Percentiles rank a stretch among this genome's conserved stretches.
These are phyloP conservation scores for Bolboschoenoplectus hybrid DNA, from an alignment of 202 grass and related monocot genomes.

Conservation along the genomic window DNA sequence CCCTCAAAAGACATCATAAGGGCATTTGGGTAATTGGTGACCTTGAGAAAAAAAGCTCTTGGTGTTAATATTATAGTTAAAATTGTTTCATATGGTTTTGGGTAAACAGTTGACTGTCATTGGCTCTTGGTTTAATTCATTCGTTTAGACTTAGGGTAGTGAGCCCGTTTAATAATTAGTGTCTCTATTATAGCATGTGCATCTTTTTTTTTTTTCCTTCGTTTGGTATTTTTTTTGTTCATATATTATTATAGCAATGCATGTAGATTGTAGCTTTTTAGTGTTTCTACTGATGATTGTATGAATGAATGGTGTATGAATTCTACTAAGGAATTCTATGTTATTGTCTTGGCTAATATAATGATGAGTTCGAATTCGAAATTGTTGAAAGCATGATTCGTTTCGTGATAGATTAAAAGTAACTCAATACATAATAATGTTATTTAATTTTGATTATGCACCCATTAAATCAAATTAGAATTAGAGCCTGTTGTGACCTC, in stretches of 20 bases:
- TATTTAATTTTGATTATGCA: not conserved
- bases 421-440: too few species aligned
- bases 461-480: too few species aligned
- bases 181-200: conserved; percentile 27
- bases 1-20: conserved; percentile 63
- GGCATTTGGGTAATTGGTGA: conserved; percentile 24
- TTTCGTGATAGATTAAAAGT: not conserved
- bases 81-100: conserved; percentile 71
- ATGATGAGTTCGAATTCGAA: not conserved
- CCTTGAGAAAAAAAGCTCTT: not conserved
- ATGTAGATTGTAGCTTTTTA: conserved; percentile 21
- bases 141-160: conserved; percentile 59
- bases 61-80: conserved; percentile 64
- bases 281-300: not conserved
- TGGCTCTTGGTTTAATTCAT: conserved; percentile 63
- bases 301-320: conserved; percentile 20
- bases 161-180: conserved; percentile 40
- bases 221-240: conserved; percentile 14
- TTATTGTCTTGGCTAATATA: conserved; percentile 25
- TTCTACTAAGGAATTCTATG: conserved; percentile 19
- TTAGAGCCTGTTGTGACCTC: too few species aligned
- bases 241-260: conserved; percentile 21
- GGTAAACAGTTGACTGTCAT: conserved; percentile 47
- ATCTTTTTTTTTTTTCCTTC: conserved; percentile 24
- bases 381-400: not conserved